A percentile compares a stretch with the other conserved stretches of the same genome.
phyloP scores from a whole-genome alignment of 495 filamentous ascomycete genomes.

The Penicillium chermesinum region DNA sequence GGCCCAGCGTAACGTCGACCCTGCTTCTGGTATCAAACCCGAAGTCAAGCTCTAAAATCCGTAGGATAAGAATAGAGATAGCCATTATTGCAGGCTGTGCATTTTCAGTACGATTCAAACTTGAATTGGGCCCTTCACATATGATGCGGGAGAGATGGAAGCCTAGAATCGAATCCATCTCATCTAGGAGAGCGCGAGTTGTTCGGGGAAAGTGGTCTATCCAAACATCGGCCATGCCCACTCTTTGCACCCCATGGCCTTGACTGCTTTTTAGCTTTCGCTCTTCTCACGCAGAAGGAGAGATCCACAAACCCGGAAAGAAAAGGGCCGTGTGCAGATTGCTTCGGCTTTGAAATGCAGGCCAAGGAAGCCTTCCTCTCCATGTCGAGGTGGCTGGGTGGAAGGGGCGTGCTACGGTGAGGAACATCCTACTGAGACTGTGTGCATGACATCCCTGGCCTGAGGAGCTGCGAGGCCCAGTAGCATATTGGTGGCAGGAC shows the following conservation, averaged over 20 bases:
- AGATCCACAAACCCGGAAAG: constrained; percentile 62
- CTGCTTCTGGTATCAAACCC: constrained; percentile 63
- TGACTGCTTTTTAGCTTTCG: constrained; percentile 2
- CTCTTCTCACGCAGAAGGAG: neutral
- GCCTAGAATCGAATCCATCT: constrained; percentile 73
- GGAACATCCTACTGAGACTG: constrained; percentile 18
- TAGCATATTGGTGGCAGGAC: constrained; percentile 14
- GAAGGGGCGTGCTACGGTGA: constrained; percentile 3
- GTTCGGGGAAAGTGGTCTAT: constrained; percentile 75
- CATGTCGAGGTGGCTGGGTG: constrained; percentile 1
- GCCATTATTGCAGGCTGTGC: constrained; percentile 97
- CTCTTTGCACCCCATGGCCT: constrained; percentile 93
- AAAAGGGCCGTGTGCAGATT: constrained; percentile 69
- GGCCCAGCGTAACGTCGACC: constrained; percentile 79
- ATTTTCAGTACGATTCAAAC: constrained; percentile 75
- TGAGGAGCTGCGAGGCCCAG: constrained; percentile 10
- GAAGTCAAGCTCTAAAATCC: constrained; percentile 82
- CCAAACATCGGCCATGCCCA: constrained; percentile 87
- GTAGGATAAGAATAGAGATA: constrained; percentile 82
- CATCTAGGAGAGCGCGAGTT: constrained; percentile 64
- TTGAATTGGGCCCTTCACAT: constrained; percentile 65
- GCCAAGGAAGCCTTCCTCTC: neutral
- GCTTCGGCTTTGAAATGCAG: constrained; percentile 13
- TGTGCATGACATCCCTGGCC: constrained; percentile 11
- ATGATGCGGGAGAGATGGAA: constrained; percentile 72